Evolutionary conservation across 2,329 filamentous ascomycete genomes (phyloP).

Genomic region (Ambrosiella beaveri): DNA sequence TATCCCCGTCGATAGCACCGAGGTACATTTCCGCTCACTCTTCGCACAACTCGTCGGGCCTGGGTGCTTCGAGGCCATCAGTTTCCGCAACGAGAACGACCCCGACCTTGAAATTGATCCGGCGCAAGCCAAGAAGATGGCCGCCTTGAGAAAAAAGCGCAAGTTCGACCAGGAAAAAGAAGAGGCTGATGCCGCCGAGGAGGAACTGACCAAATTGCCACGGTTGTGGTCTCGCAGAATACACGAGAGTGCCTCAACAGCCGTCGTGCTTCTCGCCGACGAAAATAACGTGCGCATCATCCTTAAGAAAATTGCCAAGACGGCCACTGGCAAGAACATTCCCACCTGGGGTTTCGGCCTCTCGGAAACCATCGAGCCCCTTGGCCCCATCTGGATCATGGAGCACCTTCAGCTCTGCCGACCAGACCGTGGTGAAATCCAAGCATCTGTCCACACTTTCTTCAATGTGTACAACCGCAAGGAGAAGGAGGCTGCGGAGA

Average conservation of each 20-base stretch:
- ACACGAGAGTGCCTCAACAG: conserved; percentile 57
- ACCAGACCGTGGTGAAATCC: conserved; percentile 46
- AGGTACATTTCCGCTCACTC: conserved; percentile 55
- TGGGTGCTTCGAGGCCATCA: conserved; percentile 59
- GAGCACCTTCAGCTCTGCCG: conserved; percentile 55
- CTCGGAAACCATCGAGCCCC: conserved; percentile 24
- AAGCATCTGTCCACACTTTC: conserved; percentile 64
- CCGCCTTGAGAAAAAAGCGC: conserved; percentile 30
- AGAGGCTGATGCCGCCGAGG: conserved; percentile 41
- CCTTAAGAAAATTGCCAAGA: conserved; percentile 55
- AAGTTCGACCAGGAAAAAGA: conserved; percentile 25
- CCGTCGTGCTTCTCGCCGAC: conserved; percentile 71
- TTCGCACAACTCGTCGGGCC: conserved; percentile 60
- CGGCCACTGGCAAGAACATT: conserved; percentile 35
- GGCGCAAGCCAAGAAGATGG: conserved; percentile 24
- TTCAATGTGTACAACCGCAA: conserved; percentile 65
- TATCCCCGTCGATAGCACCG: conserved; percentile 67
- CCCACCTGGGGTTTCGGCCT: conserved; percentile 54
- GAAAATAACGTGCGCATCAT: conserved; percentile 58
- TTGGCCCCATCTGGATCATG: conserved; percentile 43
- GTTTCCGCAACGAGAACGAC: conserved; percentile 49
- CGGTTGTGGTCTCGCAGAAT: conserved; percentile 55
- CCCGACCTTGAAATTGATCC: conserved; percentile 20
- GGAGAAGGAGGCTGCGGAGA: conserved; percentile 45
- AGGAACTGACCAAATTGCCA: conserved; percentile 47